These are phyloP conservation scores for Diaporthe capsici DNA, from an alignment of 2,329 filamentous ascomycete genomes.

Conservation along the genomic window DNA sequence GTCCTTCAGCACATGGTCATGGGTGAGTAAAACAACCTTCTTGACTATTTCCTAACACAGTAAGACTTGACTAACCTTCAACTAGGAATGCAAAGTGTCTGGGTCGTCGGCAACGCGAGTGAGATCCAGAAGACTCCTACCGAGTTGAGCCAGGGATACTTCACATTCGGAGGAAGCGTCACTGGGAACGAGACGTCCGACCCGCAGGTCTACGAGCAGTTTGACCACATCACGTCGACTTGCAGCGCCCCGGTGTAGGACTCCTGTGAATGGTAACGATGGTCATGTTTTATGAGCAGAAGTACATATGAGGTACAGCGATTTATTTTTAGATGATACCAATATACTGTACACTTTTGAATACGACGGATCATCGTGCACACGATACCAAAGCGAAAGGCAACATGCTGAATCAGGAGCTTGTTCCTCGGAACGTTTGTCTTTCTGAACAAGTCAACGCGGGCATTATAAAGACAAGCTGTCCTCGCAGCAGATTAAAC, in stretches of 20 bases:
- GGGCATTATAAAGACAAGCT: too few species aligned
- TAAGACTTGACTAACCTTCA: not conserved
- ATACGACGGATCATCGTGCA: not conserved
- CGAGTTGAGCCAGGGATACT: slow-evolving; percentile 56
- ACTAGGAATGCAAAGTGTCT: slow-evolving; percentile 58
- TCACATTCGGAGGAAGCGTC: slow-evolving; percentile 60
- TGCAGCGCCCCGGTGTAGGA: not conserved
- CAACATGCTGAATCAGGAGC: not conserved
- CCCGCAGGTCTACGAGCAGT: slow-evolving; percentile 33
- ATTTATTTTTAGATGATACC: slow-evolving; percentile 28
- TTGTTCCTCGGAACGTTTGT: accelerated
- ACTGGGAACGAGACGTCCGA: slow-evolving; percentile 55
- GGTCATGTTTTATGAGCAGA: not conserved
- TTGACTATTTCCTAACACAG: slow-evolving; percentile 46
- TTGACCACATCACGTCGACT: slow-evolving; percentile 4
- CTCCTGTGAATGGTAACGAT: not conserved
- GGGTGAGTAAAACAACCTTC: slow-evolving; percentile 54
- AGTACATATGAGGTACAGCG: not conserved
- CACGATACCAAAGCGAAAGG: not conserved
- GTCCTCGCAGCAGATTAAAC: too few species aligned
- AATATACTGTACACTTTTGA: not conserved
- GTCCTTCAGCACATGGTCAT: slow-evolving; percentile 71
- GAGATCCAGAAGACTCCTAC: slow-evolving; percentile 54
- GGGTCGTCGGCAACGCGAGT: slow-evolving; percentile 56
- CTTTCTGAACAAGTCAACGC: too few species aligned